Conservation (phyloP, 2,329 filamentous ascomycete species). For the Microcera coccophila region DNA sequence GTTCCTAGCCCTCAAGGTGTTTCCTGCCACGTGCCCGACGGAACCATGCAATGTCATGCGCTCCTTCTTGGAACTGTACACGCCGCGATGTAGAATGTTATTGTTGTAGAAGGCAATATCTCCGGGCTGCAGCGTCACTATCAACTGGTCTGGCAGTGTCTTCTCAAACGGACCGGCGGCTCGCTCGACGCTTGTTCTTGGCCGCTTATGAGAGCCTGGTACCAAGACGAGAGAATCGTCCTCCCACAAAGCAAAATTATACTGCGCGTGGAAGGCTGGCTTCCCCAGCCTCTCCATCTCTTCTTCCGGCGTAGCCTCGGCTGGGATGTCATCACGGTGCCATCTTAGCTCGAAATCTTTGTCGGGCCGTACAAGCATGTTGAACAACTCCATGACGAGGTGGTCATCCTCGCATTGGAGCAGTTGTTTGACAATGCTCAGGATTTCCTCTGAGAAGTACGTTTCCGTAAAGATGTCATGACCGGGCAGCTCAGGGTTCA, state of each 20-base stretch:
- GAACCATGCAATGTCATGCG: slow-evolving; percentile 70
- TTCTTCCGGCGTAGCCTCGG: slow-evolving; percentile 61
- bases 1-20: slow-evolving; percentile 59
- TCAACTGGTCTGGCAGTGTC: slow-evolving; percentile 58
- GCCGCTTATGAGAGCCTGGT: slow-evolving; percentile 69
- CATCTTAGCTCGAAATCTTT: slow-evolving; percentile 70
- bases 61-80: slow-evolving; percentile 57
- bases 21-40: slow-evolving; percentile 58
- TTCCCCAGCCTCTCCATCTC: slow-evolving; percentile 59
- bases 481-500: slow-evolving; percentile 67
- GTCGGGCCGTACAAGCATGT: slow-evolving; percentile 74
- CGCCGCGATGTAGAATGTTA: slow-evolving; percentile 75
- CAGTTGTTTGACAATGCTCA: slow-evolving; percentile 62
- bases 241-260: slow-evolving; percentile 77
- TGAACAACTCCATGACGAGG: slow-evolving; percentile 83
- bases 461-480: slow-evolving; percentile 58
- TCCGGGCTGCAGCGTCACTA: slow-evolving; percentile 65
- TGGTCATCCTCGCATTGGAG: slow-evolving; percentile 55
- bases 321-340: slow-evolving; percentile 80
- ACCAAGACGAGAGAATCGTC: slow-evolving; percentile 73
- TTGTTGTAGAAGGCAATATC: slow-evolving; percentile 88
- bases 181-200: slow-evolving; percentile 67
- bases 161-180: slow-evolving; percentile 61
- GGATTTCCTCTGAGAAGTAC: slow-evolving; percentile 68
- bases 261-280: slow-evolving; percentile 74